These are phyloP conservation scores for Phytopythium ostracodes DNA, from an alignment of 352 stramenopile species.

Conservation along the genomic window DNA sequence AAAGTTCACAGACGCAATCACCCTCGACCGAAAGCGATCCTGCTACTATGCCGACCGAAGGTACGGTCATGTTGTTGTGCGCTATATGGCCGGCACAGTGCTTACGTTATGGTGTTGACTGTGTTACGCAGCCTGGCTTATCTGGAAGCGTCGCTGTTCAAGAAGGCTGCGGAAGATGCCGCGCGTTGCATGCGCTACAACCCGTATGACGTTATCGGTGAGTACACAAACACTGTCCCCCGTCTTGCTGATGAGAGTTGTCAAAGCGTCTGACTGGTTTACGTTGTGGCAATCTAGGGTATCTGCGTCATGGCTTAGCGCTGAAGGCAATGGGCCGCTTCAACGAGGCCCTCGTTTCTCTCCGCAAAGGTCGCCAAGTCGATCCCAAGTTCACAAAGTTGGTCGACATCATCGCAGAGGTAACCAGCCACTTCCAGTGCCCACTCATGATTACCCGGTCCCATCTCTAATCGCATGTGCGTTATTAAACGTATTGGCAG, in stretches of 20 bases:
- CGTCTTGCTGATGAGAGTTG: not conserved
- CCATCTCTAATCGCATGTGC: not conserved
- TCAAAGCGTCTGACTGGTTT: not conserved
- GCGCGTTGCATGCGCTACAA: constrained; percentile 91
- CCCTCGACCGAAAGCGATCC: constrained; percentile 80
- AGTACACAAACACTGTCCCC: not conserved
- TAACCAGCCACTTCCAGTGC: constrained; percentile 4
- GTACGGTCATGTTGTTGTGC: constrained; percentile 14
- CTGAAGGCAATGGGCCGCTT: constrained; percentile 83
- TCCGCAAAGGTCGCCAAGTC: constrained; percentile 68
- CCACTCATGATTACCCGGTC: not conserved
- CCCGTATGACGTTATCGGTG: constrained; percentile 90
- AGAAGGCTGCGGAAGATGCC: constrained; percentile 88
- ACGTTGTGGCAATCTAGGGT: constrained; percentile 31
- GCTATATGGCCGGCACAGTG: not conserved
- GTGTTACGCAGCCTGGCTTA: constrained; percentile 52
- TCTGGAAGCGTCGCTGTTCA: constrained; percentile 51
- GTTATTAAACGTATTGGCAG: not conserved
- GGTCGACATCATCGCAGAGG: constrained; percentile 45
- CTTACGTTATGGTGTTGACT: not conserved
- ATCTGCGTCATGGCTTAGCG: constrained; percentile 90
- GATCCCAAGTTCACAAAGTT: constrained; percentile 72
- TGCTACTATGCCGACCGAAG: constrained; percentile 92
- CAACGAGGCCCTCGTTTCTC: constrained; percentile 55
- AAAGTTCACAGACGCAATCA: constrained; percentile 92